Base-by-base conservation (phyloP, 768 basidiomycete species). In the Kwoniella sp. region DNA sequence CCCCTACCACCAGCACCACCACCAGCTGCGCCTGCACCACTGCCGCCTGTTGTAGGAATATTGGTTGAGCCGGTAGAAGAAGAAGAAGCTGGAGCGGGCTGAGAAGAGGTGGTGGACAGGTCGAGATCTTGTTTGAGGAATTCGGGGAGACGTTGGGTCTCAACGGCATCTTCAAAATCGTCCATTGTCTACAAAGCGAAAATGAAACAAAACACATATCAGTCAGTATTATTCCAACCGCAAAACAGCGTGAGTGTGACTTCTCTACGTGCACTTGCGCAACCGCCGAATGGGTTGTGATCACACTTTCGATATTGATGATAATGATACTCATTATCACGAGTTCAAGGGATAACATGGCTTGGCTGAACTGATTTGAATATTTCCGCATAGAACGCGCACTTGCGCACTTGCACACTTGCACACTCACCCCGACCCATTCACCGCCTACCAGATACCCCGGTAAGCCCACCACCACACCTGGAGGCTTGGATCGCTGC, bases 371-470 rank as follows among this genome's bases (percentile, higher is more conserved):
- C n/a, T n/a, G n/a, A n/a, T n/a, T n/a, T n/a, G n/a, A n/a, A n/a
- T n/a, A n/a, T n/a, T n/a, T n/a, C n/a, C n/a, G n/a, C n/a, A n/a
- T n/a, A n/a, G n/a, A n/a, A n/a, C n/a, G n/a, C n/a, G n/a, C n/a
- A n/a, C n/a, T n/a, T n/a, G n/a, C n/a, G n/a, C n/a, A n/a, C n/a
- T n/a, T n/a, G n/a, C n/a, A 22, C 46, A 19, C 46, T 47, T 17
- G 19, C n/a, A 47, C 46, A 69, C 76, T 68, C 57, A 77, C 76
- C 13, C 76, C 76, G 44, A 74, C 68, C 71, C 71, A 77, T 64
- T 77, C 76, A 13, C 76, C 76, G 7, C 73, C 71, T n/a, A 77
- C 76, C 1, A 77, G 58, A 55, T 74, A 77, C 21, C 76, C 76
- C 13, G 76, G 76, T 22, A 77, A 60, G 25, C 76, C 76, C 2